These are phyloP conservation scores for Claviceps digitariae DNA, from an alignment of 2,329 filamentous ascomycete genomes.

Conservation along the genomic window DNA sequence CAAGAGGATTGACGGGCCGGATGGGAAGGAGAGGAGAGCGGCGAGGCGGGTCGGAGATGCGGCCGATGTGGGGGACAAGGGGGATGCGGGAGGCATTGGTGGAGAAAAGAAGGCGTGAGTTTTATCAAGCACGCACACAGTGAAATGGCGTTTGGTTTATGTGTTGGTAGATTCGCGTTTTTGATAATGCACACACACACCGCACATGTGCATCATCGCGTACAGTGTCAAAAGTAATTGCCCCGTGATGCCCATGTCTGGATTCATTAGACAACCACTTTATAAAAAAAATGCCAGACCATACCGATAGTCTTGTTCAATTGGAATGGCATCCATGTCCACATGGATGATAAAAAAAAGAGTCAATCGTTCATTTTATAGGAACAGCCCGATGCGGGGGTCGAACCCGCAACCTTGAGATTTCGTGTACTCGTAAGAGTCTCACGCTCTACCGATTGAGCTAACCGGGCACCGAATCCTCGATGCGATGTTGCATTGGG, in stretches of 20 bases:
- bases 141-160: no score
- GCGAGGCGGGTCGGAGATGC: not conserved
- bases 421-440: constrained; percentile 36
- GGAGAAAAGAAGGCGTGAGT: not conserved
- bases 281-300: no score
- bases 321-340: no score
- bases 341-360: not conserved
- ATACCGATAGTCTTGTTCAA: no score
- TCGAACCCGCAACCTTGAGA: constrained; percentile 44
- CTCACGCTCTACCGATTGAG: constrained; percentile 51
- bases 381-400: constrained; percentile 23
- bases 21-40: constrained; percentile 7
- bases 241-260: no score
- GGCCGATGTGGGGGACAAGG: not conserved
- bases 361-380: constrained; percentile 2
- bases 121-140: no score
- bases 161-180: no score
- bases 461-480: constrained; percentile 8
- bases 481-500: not conserved
- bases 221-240: no score
- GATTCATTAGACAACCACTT: no score
- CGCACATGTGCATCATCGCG: no score
- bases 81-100: not conserved
- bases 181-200: no score
- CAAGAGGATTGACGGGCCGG: constrained; percentile 19